Evolutionary conservation across 2,329 filamentous ascomycete species (phyloP).

Genomic region (Paramyrothecium roridum): DNA sequence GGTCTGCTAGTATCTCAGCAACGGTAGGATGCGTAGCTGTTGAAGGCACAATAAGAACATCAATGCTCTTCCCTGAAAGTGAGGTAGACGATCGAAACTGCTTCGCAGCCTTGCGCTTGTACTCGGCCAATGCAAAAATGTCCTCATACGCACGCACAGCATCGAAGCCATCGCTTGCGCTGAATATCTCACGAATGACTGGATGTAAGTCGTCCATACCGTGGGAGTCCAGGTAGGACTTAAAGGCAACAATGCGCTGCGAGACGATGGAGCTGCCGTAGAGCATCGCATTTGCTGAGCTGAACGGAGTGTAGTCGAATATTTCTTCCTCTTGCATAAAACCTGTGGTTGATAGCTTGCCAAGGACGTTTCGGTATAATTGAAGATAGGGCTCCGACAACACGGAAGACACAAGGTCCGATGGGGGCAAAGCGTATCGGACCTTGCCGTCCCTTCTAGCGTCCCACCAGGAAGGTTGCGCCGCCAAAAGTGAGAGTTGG

Average conservation of each 20-base stretch:
- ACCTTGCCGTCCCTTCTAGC: background rate
- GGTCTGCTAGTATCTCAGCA: background rate
- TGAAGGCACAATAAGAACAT: background rate
- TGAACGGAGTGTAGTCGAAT: background rate
- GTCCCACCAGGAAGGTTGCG: background rate
- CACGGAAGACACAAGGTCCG: background rate
- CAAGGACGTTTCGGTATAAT: background rate
- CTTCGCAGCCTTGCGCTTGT: background rate
- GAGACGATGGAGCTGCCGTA: constrained; percentile 1
- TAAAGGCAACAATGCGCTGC: constrained; percentile 1
- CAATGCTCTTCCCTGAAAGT: background rate
- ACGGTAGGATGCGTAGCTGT: background rate
- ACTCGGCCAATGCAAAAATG: background rate
- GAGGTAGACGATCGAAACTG: background rate
- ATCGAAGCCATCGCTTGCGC: background rate
- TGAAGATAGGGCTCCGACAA: background rate
- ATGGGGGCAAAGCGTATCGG: background rate
- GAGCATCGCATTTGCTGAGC: background rate
- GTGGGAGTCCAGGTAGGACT: background rate
- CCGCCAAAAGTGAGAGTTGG: background rate
- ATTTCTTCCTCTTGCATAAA: background rate
- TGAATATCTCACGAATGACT: background rate
- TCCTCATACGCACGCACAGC: constrained; percentile 1
- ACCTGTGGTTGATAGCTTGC: background rate
- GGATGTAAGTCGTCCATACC: background rate